These are phyloP conservation scores for Antarctomyces pellizariae DNA, from an alignment of 495 filamentous ascomycete species.

Conservation along the genomic window DNA sequence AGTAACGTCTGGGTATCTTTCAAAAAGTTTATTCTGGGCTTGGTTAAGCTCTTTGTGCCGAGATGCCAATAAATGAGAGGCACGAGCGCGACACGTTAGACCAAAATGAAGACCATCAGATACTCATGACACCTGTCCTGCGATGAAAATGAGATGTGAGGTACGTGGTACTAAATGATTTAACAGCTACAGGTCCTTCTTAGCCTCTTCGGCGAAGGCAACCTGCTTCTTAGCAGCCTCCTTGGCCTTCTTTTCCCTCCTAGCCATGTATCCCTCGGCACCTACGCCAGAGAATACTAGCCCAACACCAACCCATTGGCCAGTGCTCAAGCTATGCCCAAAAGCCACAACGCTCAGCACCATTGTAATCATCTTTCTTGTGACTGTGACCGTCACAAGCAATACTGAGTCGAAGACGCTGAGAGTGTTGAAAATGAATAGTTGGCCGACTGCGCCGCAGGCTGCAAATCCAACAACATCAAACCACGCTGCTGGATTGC, in stretches of 20 bases:
- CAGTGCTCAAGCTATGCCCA: conserved; percentile 58
- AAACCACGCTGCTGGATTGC: conserved; percentile 54
- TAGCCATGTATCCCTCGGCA: conserved; percentile 61
- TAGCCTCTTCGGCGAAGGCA: too few relatives aligned
- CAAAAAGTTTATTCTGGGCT: too few relatives aligned
- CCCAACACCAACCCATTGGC: conserved; percentile 80
- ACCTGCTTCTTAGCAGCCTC: conserved; percentile 35
- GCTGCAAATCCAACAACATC: conserved; percentile 76
- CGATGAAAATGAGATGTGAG: too few relatives aligned
- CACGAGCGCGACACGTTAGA: too few relatives aligned
- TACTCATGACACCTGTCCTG: too few relatives aligned
- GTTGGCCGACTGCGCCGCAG: conserved; percentile 84
- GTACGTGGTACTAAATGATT: too few relatives aligned
- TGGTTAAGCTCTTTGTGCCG: too few relatives aligned
- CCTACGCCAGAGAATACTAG: conserved; percentile 92
- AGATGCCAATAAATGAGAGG: too few relatives aligned
- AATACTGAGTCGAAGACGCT: conserved; percentile 76
- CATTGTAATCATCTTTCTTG: conserved; percentile 98
- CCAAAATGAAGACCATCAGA: too few relatives aligned
- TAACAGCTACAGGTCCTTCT: too few relatives aligned
- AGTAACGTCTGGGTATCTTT: too few relatives aligned
- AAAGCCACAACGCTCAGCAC: conserved; percentile 86
- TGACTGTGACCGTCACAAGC: conserved; percentile 90
- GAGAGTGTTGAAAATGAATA: conserved; percentile 92
- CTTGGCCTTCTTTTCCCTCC: conserved; percentile 67